Percentiles rank a stretch among this genome's conserved stretches.
Conservation (phyloP, 345 rosid genomes). For the Melaleuca alternifolia region DNA sequence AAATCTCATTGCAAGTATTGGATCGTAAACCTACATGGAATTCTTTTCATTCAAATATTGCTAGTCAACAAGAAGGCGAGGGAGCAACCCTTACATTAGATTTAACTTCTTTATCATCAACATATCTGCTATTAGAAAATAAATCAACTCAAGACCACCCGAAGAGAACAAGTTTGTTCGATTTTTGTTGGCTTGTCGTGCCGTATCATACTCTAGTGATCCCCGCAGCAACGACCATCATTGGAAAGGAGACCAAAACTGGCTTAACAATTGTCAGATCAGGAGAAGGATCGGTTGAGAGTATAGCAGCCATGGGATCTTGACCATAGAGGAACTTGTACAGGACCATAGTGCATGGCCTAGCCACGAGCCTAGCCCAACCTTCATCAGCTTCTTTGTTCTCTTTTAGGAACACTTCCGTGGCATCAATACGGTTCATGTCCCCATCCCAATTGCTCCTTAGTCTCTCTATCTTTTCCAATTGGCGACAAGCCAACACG, state of each 20-base stretch:
- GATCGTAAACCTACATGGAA: neutral
- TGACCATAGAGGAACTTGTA: conserved; percentile 7
- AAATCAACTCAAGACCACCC: neutral
- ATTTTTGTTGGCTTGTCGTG: neutral
- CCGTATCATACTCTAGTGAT: neutral
- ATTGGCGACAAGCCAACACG: conserved; percentile 7
- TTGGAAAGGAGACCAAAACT: neutral
- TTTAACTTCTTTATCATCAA: neutral
- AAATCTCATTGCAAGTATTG: neutral
- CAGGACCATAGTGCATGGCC: conserved; percentile 21
- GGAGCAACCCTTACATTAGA: neutral
- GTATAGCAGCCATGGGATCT: neutral
- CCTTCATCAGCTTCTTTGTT: neutral
- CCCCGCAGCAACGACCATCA: neutral
- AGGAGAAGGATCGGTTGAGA: neutral
- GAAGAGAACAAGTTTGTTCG: neutral
- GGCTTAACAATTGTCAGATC: neutral
- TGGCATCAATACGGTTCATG: conserved; percentile 20
- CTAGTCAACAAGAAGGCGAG: neutral
- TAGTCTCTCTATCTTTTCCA: conserved; percentile 11
- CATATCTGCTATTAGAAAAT: neutral
- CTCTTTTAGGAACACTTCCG: conserved; percentile 1
- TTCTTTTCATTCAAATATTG: neutral
- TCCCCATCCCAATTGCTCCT: conserved; percentile 4
- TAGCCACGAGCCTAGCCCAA: conserved; percentile 5